These are phyloP conservation scores for Panaeolus cyanescens DNA, from an alignment of 768 basidiomycete species.

Conservation along the genomic window DNA sequence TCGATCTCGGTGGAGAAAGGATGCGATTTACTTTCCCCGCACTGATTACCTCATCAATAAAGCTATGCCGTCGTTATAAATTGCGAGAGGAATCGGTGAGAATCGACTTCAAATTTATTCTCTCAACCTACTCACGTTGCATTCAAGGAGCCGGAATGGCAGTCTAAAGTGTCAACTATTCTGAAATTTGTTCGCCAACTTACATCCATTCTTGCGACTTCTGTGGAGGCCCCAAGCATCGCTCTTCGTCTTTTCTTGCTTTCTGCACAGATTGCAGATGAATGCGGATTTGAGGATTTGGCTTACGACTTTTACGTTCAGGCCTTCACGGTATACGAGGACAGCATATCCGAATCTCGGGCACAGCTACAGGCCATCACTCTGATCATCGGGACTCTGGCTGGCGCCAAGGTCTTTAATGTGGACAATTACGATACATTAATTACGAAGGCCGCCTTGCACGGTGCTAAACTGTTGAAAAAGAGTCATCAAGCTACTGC, in stretches of 20 bases:
- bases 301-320: conserved; percentile 98
- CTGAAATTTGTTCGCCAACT: conserved; percentile 95
- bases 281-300: conserved; percentile 93
- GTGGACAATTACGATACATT: conserved; percentile 96
- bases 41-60: conserved; percentile 90
- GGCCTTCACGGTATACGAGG: conserved; percentile 97
- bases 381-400: conserved; percentile 88
- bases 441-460: conserved; percentile 97
- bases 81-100: conserved; percentile 70
- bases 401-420: conserved; percentile 88
- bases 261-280: conserved; percentile 92
- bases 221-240: conserved; percentile 90
- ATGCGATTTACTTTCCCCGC: conserved; percentile 98
- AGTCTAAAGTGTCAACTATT: conserved; percentile 79
- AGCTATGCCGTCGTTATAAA: conserved; percentile 91
- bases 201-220: conserved; percentile 89
- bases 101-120: conserved; percentile 1
- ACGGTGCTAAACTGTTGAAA: conserved; percentile 94
- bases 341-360: conserved; percentile 92
- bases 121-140: conserved; percentile 4
- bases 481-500: conserved; percentile 98
- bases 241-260: conserved; percentile 95
- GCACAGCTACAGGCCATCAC: conserved; percentile 98
- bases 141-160: conserved; percentile 83
- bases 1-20: conserved; percentile 89